Evolutionary conservation across 768 basidiomycete species (phyloP).

Genomic region (Tephrocybe rancida): DNA sequence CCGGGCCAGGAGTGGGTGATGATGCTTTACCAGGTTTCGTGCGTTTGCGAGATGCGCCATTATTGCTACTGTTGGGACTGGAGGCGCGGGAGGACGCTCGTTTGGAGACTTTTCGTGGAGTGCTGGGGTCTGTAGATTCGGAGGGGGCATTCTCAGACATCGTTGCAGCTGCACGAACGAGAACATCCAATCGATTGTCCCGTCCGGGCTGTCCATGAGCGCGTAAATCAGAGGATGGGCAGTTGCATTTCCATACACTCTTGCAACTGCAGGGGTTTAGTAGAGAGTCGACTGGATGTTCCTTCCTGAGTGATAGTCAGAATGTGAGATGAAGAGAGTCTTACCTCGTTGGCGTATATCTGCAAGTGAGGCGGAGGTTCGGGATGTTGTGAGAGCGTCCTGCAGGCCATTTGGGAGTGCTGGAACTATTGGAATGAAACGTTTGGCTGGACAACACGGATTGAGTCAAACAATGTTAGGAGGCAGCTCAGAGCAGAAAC

Average conservation of each 20-base stretch:
- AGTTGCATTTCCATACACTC: conserved; percentile 56
- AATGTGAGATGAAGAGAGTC: conserved; percentile 5
- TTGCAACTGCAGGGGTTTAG: conserved; percentile 69
- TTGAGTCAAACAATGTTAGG: neutral
- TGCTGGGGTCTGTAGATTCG: conserved; percentile 7
- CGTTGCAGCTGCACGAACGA: conserved; percentile 39
- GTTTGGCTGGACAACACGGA: conserved; percentile 43
- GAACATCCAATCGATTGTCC: conserved; percentile 28
- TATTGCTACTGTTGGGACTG: conserved; percentile 26
- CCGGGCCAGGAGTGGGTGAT: conserved; percentile 31
- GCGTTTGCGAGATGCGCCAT: conserved; percentile 30
- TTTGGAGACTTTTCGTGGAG: conserved; percentile 15
- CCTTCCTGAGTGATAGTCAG: conserved; percentile 10
- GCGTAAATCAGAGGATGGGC: conserved; percentile 25
- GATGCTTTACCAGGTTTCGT: conserved; percentile 25
- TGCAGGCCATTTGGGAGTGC: conserved; percentile 75
- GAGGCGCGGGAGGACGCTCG: conserved; percentile 28
- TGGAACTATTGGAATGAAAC: conserved; percentile 72
- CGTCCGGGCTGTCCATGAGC: conserved; percentile 1
- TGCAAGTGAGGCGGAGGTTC: conserved; percentile 29
- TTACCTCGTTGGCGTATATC: conserved; percentile 56
- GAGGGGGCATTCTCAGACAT: conserved; percentile 26
- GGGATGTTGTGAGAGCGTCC: conserved; percentile 46
- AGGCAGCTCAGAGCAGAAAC: neutral
- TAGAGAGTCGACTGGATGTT: conserved; percentile 53